A percentile compares a stretch with the other conserved stretches of the same genome.
Conservation (phyloP, 1,284 basidiomycete species). For the Phlebopus sp. region DNA sequence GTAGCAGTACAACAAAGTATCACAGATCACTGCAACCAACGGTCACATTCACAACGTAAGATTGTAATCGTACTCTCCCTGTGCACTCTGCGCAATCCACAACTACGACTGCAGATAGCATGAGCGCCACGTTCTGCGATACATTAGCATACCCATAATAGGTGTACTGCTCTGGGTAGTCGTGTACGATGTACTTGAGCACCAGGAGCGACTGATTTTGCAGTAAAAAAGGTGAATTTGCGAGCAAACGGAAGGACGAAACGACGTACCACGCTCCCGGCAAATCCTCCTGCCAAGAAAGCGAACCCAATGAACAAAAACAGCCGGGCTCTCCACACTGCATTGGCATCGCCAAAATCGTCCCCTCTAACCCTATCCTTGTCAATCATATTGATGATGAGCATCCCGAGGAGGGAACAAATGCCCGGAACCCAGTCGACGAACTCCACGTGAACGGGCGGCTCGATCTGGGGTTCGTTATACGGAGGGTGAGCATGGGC, state of each 20-base stretch:
- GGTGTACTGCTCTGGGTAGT: conserved; percentile 73
- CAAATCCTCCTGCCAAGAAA: conserved; percentile 93
- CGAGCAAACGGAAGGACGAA: conserved; percentile 1
- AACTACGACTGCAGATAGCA: conserved; percentile 87
- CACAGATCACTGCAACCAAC: no score
- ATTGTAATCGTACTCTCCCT: conserved; percentile 86
- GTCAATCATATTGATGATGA: conserved; percentile 93
- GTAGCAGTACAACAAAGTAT: no score
- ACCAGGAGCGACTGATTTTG: conserved; percentile 78
- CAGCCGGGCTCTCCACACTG: conserved; percentile 87
- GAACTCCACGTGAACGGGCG: conserved; percentile 85
- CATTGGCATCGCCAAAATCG: conserved; percentile 78
- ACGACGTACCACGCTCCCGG: conserved; percentile 82
- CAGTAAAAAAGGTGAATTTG: no score
- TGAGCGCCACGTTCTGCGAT: conserved; percentile 86
- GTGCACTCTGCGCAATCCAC: conserved; percentile 83
- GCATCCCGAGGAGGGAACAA: conserved; percentile 90
- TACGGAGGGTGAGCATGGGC: conserved; percentile 74
- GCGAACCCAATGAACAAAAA: conserved; percentile 96
- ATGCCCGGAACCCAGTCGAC: conserved; percentile 96
- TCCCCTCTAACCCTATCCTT: conserved; percentile 87
- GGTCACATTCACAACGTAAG: conserved; percentile 57
- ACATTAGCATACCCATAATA: conserved; percentile 97
- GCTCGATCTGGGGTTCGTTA: conserved; percentile 65
- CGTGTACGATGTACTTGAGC: conserved; percentile 85